A percentile compares a stretch with the other conserved stretches of the same genome.
Evolutionary conservation across 331 rosid species (phyloP).

Genomic region (Arachis monticola): DNA sequence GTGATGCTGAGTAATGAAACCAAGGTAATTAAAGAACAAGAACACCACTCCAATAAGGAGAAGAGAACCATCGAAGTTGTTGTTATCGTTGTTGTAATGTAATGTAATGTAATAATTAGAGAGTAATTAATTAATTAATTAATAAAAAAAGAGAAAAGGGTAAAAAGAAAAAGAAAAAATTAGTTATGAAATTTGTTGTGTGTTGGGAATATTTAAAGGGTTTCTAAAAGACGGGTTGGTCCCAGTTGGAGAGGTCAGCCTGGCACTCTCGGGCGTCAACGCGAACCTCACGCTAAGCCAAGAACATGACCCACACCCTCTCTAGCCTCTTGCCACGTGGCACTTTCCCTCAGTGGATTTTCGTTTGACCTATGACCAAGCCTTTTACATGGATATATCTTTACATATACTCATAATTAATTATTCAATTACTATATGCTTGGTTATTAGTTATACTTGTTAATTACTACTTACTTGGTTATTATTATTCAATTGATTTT

Average conservation of each 20-base stretch:
- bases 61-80: neutral
- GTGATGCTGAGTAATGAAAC: too few relatives aligned
- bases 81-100: too few relatives aligned
- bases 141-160: neutral
- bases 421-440: too few relatives aligned
- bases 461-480: neutral
- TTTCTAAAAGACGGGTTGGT: constrained; percentile 14
- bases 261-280: constrained; percentile 52
- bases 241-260: constrained; percentile 42
- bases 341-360: constrained; percentile 38
- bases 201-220: constrained; percentile 37
- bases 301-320: constrained; percentile 4
- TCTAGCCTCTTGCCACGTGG: neutral
- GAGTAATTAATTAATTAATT: too few relatives aligned
- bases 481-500: neutral
- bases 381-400: neutral
- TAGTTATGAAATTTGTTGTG: neutral
- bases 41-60: neutral
- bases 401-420: neutral
- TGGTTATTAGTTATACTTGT: neutral
- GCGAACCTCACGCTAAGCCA: constrained; percentile 50
- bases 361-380: constrained; percentile 48
- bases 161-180: constrained; percentile 6
- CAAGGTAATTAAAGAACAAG: too few relatives aligned
- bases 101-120: neutral